Base-by-base conservation (phyloP, 2,329 filamentous ascomycete genomes). In the Ophiognomonia clavigignenti-juglandacearum region DNA sequence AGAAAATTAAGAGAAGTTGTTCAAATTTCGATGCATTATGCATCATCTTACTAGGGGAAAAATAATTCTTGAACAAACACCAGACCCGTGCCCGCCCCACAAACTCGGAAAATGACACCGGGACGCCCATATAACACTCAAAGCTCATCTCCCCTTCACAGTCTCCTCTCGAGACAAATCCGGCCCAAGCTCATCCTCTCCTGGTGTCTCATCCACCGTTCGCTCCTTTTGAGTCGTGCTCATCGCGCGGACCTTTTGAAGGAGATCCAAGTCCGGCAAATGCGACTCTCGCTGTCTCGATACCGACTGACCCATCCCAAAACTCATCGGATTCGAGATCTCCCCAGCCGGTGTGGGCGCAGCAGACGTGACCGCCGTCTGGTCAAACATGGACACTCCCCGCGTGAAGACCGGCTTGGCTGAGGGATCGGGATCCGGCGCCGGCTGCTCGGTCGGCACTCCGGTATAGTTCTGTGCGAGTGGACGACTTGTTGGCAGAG, bases 321-420 rank as follows among this genome's bases (percentile, higher is more conserved):
- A 45, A 8, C 29, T 39, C 45, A 38, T 31, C 4, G 45, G 48
- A 18, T 48, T 43, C 8, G 38, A n/a, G 2, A 39, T 6, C 16
- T 51, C 49, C 18, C 23, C 34, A 3, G 49, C 45, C 0, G 49
- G 49, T 11, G 49, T 51, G 0, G 49, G 49, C 5, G 37, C 49
- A 10, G 49, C 38, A 3, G 49, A 51, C 6, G 46, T 39, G 8
- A 48, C 9, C 4, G 49, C 49, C 9, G 49, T 51, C 31, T 45
- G 43, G 42, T 51, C 49, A 2, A 51, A n/a, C 13, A 45, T 40
- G 9, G 49, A 51, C 5, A 29, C 22, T 9, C 49, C 49, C 14
- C 49, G 39, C 16, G 18, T 48, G 45, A 48, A 51, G 23, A 39
- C 38, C 9, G 49, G 49, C 13, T 41, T 51, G 3, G 24, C 35